phyloP scores from a whole-genome alignment of 345 rosid genomes.

The Angophora floribunda region DNA sequence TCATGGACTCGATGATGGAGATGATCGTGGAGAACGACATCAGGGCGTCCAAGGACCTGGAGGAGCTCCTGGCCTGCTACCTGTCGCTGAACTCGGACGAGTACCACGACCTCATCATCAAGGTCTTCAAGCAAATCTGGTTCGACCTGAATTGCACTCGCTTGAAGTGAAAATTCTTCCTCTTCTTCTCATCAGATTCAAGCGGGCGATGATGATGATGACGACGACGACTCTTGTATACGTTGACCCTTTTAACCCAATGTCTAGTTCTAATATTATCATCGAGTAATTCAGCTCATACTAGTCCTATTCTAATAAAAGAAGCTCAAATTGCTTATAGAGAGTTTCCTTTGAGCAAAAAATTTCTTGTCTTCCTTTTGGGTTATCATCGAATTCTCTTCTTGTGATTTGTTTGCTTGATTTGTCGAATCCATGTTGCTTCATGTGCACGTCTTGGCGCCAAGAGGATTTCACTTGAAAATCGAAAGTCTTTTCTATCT shows the following conservation, averaged over 20 bases:
- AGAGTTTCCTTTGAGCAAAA: background rate
- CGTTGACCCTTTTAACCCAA: background rate
- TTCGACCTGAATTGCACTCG: slow-evolving; percentile 32
- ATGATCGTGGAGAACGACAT: slow-evolving; percentile 88
- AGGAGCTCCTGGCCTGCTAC: slow-evolving; percentile 85
- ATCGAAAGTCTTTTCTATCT: background rate
- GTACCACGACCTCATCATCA: slow-evolving; percentile 71
- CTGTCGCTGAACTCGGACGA: slow-evolving; percentile 73
- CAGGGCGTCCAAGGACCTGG: slow-evolving; percentile 67
- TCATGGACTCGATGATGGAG: slow-evolving; percentile 96
- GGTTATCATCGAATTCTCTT: background rate
- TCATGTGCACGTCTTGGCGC: background rate
- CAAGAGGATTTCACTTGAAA: background rate
- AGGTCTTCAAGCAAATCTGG: slow-evolving; percentile 93
- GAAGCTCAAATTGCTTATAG: background rate
- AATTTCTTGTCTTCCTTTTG: background rate
- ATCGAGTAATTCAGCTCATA: background rate
- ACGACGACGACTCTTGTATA: background rate
- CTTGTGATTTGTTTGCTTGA: background rate
- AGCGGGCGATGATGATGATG: background rate
- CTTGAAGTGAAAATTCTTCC: background rate
- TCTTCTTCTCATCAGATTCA: background rate
- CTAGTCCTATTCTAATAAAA: background rate
- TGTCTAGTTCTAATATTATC: background rate
- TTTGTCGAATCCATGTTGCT: background rate